These are phyloP conservation scores for Boletus barrowsii DNA, from an alignment of 768 basidiomycete genomes.

Conservation along the genomic window DNA sequence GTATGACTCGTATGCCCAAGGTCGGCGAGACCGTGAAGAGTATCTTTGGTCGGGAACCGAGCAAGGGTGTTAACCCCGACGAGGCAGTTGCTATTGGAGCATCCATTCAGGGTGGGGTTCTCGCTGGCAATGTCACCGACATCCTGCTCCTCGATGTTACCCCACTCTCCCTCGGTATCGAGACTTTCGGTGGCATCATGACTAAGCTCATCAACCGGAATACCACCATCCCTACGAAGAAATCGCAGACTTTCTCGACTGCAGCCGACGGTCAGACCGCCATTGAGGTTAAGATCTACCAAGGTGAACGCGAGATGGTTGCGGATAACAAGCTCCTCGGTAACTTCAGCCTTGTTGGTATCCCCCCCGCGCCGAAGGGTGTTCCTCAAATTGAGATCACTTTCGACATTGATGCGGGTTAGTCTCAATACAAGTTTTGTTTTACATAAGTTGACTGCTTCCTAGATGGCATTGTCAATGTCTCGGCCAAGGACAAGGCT, in stretches of 20 bases:
- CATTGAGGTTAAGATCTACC: constrained; percentile 99
- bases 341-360: constrained; percentile 98
- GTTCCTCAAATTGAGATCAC: constrained; percentile 80
- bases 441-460: not conserved
- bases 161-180: constrained; percentile 92
- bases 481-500: constrained; percentile 93
- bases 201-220: constrained; percentile 97
- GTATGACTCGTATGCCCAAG: constrained; percentile 97
- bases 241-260: constrained; percentile 98
- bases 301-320: constrained; percentile 98
- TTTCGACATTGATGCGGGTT: constrained; percentile 97
- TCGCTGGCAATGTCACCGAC: constrained; percentile 94
- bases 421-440: constrained; percentile 10
- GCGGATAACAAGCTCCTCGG: constrained; percentile 98
- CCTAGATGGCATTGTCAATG: constrained; percentile 92
- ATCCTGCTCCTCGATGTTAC: constrained; percentile 94
- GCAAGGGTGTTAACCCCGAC: constrained; percentile 99
- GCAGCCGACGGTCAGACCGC: constrained; percentile 99
- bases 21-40: constrained; percentile 85
- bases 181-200: constrained; percentile 99
- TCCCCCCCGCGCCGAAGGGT: constrained; percentile 79
- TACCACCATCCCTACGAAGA: constrained; percentile 99
- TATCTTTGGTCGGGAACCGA: constrained; percentile 94
- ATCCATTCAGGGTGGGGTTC: constrained; percentile 96
- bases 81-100: constrained; percentile 99